Evolutionary conservation across 2,329 filamentous ascomycete genomes (phyloP), one percentile per base, ranked within the genome.

Genomic region (Torrubiella hemipterigena): DNA sequence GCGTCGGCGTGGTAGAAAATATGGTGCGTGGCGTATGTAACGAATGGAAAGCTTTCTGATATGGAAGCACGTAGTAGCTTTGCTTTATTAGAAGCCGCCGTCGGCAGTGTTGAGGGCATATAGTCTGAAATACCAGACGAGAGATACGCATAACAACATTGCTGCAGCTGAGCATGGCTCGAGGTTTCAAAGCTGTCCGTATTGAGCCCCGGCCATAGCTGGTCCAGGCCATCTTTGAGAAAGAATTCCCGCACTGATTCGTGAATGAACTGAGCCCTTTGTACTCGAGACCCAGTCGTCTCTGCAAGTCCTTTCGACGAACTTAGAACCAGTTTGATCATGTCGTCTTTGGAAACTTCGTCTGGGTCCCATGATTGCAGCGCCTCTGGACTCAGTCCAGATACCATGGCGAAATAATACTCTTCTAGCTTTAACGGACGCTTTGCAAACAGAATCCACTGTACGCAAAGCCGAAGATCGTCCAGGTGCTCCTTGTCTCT

Each of bases 371-470:
- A 52, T 7, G 36, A 22, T 4, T 23, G 14, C 2, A 46, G 39
- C 14, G 18, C 2, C 0, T 7, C 13, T 3, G 10, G 0, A 3
- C 32, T 0, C 7, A 4, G 3, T 6, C 37, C 19, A n/a, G 39
- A 29, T 12, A 41, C 22, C 0, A 48, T 25, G 0, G 46, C 50
- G 6, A 42, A 43, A 37, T 65, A 69, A 1, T 69, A 51, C 37
- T 74, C 58, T 1, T 54, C 39, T 0, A 49, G 58, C 0, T 27
- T 49, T 0, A 75, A 34, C 0, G 69, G 63, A 0, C 48, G 38
- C 7, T 44, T 50, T 0, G 71, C 54, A 16, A 59, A 74, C 0
- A 77, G 49, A 1, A 77, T 51, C 63, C 64, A 76, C 14, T 36
- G 57, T 1, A 77, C 36, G 18, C 61, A 71, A 0, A 68, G 38